A percentile compares a stretch with the other conserved stretches of the same genome.
These are phyloP conservation scores for Aspergillaceae sp. DNA, from an alignment of 2,329 filamentous ascomycete species.

Conservation along the genomic window DNA sequence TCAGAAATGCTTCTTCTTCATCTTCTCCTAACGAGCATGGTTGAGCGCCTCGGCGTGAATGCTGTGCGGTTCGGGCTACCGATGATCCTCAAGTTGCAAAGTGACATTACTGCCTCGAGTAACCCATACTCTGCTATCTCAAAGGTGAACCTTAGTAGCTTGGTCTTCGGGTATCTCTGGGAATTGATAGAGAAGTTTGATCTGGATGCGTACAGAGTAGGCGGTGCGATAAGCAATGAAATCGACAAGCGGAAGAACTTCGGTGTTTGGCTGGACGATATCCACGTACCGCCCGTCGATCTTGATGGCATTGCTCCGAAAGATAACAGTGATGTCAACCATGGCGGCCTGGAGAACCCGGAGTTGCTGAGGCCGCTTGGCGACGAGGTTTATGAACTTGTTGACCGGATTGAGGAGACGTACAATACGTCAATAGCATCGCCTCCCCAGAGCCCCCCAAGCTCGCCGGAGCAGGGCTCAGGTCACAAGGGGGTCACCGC, in stretches of 20 bases:
- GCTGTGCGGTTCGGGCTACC: slow-evolving; percentile 68
- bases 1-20: slow-evolving; percentile 70
- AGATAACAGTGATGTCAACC: slow-evolving; percentile 26
- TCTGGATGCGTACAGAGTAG: slow-evolving; percentile 61
- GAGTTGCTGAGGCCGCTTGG: slow-evolving; percentile 60
- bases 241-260: slow-evolving; percentile 65
- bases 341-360: slow-evolving; percentile 36
- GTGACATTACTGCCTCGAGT: slow-evolving; percentile 53
- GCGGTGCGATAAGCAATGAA: slow-evolving; percentile 64
- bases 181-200: slow-evolving; percentile 67
- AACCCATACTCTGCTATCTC: slow-evolving; percentile 43
- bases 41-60: slow-evolving; percentile 72
- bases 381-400: slow-evolving; percentile 58
- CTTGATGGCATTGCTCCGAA: slow-evolving; percentile 54
- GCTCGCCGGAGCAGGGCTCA: slow-evolving; percentile 59
- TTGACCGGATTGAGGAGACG: slow-evolving; percentile 63
- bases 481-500: slow-evolving; percentile 17
- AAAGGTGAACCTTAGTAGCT: slow-evolving; percentile 70
- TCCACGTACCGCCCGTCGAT: slow-evolving; percentile 60
- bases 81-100: slow-evolving; percentile 82
- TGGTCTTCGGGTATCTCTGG: slow-evolving; percentile 88
- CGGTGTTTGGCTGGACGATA: slow-evolving; percentile 67
- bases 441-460: slow-evolving; percentile 60
- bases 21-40: slow-evolving; percentile 64
- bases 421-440: slow-evolving; percentile 57